Evolutionary conservation across 1,139 yeast species (phyloP), one percentile per base, ranked within the genome.

Genomic region (Kodamaea anthophila): DNA sequence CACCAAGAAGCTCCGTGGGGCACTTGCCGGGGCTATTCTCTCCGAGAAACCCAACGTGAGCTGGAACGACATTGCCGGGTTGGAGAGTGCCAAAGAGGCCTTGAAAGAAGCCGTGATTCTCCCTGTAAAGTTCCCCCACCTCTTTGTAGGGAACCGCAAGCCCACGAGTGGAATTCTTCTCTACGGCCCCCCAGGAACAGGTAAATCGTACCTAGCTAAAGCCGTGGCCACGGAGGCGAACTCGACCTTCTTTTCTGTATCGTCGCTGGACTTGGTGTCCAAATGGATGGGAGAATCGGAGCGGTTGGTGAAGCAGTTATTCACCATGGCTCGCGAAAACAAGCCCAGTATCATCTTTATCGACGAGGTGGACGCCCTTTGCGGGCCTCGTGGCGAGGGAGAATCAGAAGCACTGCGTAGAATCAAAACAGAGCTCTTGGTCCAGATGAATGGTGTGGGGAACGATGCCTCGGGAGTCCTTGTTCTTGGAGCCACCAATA

Each of bases 261-360:
- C 95, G 11, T 86, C 96, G 0, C 83, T 95, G 8, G 97, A 91
- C 54, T 70, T 91, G 47, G 96, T 93, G 4, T 81, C 94, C 41
- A 93, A 91, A 55, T 91, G 97, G 97, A 88, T 91, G 97, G 99
- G 99, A 44, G 98, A 91, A 53, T 78, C 91, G 16, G 97, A 91
- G 58, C 76, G 96, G 59, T 73, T 91, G 37, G 98, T 91, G 18
- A 88, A 88, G 52, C 97, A 91, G 51, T 65, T 91, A 41, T 91
- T 91, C 57, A 74, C 83, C 24, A 85, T 91, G 95, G 99, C 99
- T 2, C 69, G 97, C 42, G 98, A 91, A 53, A 83, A 80, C 49
- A 87, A 86, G 48, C 98, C 98, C 0, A 77, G 95, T 0, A 93
- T 91, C 45, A 91, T 91, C 33, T 91, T 91, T 55, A 91, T 91